Evolutionary conservation across 75 land plant species (phyloP), one percentile per base, ranked within the genome.

Genomic region (Picea sitchensis): DNA sequence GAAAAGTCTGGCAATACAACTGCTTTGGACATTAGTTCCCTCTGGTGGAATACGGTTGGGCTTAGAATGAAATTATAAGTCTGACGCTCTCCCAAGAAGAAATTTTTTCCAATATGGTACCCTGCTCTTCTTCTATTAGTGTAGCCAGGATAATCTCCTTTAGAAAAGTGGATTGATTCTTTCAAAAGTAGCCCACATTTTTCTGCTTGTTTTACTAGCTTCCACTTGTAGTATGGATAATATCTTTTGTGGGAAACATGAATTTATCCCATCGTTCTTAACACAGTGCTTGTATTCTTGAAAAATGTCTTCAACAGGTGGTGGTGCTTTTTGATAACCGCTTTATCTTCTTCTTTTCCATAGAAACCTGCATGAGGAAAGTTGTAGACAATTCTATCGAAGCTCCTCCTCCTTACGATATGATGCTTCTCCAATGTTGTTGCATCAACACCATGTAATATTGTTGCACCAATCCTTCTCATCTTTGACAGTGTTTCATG

Each of bases 321-420:
- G 78, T 76, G 64, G 44, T 85, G 90, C 82, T 78, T 75, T 59
- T 65, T 65, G 14, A 65, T 13, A 21, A 31, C 2, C 8, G 12
- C 13, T 30, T 65, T 23, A 31, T 78, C 71, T 13, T 72, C 76
- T 69, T 81, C 84, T 26, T 75, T 80, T 32, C 87, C 82, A 38
- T 75, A 61, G 38, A 85, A 88, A 21, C 88, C 88, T 34, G 91
- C 91, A 82, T 86, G 88, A 74, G 91, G 91, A 54, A 91, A 88
- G 77, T 91, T 91, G 80, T 63, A 91, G 8, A 88, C 63, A 14
- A 88, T 84, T 14, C 88, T 63, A 41, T 91, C 87, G 51, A 88
- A 91, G 20, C 71, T 86, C 31, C 61, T 21, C 73, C 9, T 58
- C 1, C n/a, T 62, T 44, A 87, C 23, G 65, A 75, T 74, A 34